Conservation (phyloP, 352 stramenopile species). For the Chrysophaeum taylorii region DNA sequence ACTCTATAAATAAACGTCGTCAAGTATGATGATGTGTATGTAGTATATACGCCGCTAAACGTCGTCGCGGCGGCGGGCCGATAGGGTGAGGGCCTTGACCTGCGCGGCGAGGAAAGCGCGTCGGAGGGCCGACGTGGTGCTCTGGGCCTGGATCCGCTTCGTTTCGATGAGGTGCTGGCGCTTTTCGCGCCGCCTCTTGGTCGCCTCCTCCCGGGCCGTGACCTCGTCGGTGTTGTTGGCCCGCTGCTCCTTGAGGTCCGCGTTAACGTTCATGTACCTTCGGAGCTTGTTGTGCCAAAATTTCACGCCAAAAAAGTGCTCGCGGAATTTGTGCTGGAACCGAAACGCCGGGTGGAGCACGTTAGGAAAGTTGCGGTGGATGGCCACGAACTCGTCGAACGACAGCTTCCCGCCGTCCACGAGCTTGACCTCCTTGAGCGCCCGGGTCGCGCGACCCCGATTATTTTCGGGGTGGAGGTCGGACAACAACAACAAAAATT, state of each 20-base stretch:
- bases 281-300: conserved; percentile 25
- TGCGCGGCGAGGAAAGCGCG: background rate
- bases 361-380: conserved; percentile 28
- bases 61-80: too few relatives aligned
- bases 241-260: conserved; percentile 17
- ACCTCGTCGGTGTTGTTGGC: conserved; percentile 24
- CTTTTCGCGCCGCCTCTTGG: conserved; percentile 10
- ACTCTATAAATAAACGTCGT: too few relatives aligned
- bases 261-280: conserved; percentile 26
- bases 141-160: background rate
- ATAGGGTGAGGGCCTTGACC: background rate
- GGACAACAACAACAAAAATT: conserved; percentile 13
- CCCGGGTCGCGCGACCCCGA: conserved; percentile 15
- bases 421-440: conserved; percentile 26
- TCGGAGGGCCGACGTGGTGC: background rate
- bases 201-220: conserved; percentile 7
- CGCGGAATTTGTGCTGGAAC: conserved; percentile 24
- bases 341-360: conserved; percentile 29
- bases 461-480: conserved; percentile 15
- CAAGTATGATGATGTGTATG: too few relatives aligned
- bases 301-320: conserved; percentile 25
- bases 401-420: conserved; percentile 19
- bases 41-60: too few relatives aligned
- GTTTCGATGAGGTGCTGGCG: conserved; percentile 15
- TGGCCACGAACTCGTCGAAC: conserved; percentile 12